Base-by-base conservation (phyloP, 192 early-diverging fungal species). In the Haplosporangium gracile region DNA sequence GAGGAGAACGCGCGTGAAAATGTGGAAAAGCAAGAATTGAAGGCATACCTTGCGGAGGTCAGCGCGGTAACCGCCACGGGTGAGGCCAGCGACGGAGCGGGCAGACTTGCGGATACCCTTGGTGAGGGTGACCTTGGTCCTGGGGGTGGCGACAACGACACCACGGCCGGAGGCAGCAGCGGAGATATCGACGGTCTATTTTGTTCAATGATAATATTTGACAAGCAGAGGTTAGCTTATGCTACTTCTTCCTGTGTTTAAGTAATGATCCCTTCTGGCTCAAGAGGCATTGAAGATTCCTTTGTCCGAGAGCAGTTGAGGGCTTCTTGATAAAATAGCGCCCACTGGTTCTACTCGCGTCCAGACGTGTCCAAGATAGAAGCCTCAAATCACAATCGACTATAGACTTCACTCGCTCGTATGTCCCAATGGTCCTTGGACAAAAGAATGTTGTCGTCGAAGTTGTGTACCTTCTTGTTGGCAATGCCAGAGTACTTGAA, bases 401-500 rank as follows among this genome's bases (percentile, higher is more conserved):
- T 18, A 51, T 51, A 20, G 18, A 51, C 4, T 20, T 2, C 20
- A 20, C 49, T 18, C 4, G 16, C 9, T 45, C 43, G 47, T 51
- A 49, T 49, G 2, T 51, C 47, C 47, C 47, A 51, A 51, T 51
- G 47, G 18, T 51, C 49, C 49, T 51, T 51, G 49, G 20, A 51
- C 20, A 51, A 51, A 22, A 22, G 2, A 3, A 22, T 51, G 49
- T 51, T 2, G 49, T 51, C 49, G 49, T 45, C 43, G 11, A 45
- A 13, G 18, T 51, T 26, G 55, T 65, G 26, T 88, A 93, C 94
- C 95, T 95, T 95, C 75, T 89, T 89, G 93, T 94, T 93, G 78
- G 95, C 95, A 86, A 97, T 69, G 73, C 94, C 95, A 88, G 95
- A 94, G 92, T 92, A 94, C 93, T 97, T 96, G 92, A 91, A 94